Evolutionary conservation across 2,329 filamentous ascomycete genomes (phyloP), one percentile per base, ranked within the genome.

Genomic region (Scytalidium lignicola): DNA sequence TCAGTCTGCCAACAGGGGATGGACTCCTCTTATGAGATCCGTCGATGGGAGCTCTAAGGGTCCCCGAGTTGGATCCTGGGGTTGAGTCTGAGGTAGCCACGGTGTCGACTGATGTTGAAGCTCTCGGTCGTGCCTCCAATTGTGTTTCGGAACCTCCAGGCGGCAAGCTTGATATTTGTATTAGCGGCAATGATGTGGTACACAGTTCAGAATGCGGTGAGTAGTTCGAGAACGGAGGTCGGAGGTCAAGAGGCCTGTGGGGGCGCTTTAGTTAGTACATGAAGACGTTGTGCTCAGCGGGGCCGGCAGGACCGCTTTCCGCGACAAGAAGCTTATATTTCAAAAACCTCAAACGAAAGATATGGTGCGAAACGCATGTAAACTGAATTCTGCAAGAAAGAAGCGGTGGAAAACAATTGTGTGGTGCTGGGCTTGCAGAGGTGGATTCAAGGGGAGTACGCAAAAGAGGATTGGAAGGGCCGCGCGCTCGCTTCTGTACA

Each of bases 1-100:
- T 86, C 53, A 92, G 72, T 61, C 83, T 88, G 61, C 82, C 80
- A 46, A 79, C 82, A 10, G 87, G 86, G 9, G 89, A 91, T 18
- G 79, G 74, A 20, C 82, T 82, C 51, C 86, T 79, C 57, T 77
- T 77, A 53, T 71, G 70, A 42, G 68, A 63, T 51, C 71, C 70
- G 58, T 67, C 70, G 55, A 61, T 62, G 43, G 70, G 72, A 48
- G 66, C 69, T 57, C 65, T 72, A 52, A 72, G 71, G 51, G 60
- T 55, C 22, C 49, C 67, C 42, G 67, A 67, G 44, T 67, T 65
- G 59, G 54, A 48, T 9, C 44, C 63, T 65, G 51, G 60, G 47
- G 50, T 55, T 32, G 62, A 69, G 53, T 58, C 54, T 23, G 59
- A 59, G 55, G 58, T 51, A 54, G 59, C 59, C 58, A 62, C 55